phyloP scores from a whole-genome alignment of 139 green algal species.

The Klebsormidium nitens region DNA sequence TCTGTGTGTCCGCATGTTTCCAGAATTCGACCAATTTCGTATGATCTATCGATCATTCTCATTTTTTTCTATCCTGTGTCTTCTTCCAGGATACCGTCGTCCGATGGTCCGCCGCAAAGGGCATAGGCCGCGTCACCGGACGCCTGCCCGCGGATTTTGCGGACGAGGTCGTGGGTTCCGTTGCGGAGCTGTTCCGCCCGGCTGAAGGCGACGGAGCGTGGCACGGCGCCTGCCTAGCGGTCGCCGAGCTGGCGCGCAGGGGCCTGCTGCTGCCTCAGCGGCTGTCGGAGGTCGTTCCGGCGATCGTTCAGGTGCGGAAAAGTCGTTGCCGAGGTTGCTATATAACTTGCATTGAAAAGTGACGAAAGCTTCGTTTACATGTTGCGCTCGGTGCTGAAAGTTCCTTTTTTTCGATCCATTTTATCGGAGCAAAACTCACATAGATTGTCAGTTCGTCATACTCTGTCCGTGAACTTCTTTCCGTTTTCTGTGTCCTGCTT shows the following conservation, averaged over 20 bases:
- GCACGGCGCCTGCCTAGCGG: slow-evolving; percentile 91
- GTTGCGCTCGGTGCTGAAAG: too few species aligned
- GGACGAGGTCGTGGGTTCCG: slow-evolving; percentile 72
- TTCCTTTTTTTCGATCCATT: too few species aligned
- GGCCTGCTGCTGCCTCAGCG: slow-evolving; percentile 75
- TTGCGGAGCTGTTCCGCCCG: slow-evolving; percentile 65
- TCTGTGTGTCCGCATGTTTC: too few species aligned
- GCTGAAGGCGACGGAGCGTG: slow-evolving; percentile 69
- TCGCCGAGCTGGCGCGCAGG: slow-evolving; percentile 87
- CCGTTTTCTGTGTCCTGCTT: too few species aligned
- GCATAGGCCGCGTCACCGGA: slow-evolving; percentile 74
- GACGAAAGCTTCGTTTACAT: too few species aligned
- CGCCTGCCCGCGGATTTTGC: slow-evolving; percentile 74
- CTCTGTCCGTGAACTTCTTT: too few species aligned
- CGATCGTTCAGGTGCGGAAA: slow-evolving; percentile 25
- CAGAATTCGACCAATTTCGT: too few species aligned
- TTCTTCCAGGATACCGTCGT: slow-evolving; percentile 79
- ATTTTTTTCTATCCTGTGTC: slow-evolving; percentile 1
- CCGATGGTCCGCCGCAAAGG: slow-evolving; percentile 90
- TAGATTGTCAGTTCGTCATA: too few species aligned
- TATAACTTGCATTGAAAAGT: too few species aligned
- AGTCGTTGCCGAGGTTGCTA: too few species aligned
- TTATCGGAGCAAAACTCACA: too few species aligned
- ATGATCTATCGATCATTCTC: background rate
- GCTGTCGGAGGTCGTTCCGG: slow-evolving; percentile 46